Percentiles rank a stretch among this genome's conserved stretches.
Conservation (phyloP, 768 basidiomycete species). For the Mycena chlorophos region DNA sequence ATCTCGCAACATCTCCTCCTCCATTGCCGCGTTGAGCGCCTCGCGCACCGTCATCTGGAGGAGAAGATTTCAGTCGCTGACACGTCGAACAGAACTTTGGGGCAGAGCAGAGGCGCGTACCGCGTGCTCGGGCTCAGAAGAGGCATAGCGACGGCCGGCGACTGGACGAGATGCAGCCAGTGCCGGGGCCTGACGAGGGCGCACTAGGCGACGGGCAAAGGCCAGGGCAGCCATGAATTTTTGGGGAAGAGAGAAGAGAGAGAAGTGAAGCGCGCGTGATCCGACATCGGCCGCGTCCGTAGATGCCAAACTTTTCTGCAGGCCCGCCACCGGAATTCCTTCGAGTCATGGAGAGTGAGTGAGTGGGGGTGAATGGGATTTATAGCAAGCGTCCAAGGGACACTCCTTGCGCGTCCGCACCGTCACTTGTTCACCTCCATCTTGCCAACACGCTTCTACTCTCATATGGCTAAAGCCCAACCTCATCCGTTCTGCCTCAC, state of each 20-base stretch:
- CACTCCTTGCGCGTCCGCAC: constrained; percentile 5
- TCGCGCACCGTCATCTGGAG: constrained; percentile 98
- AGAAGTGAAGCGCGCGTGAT: constrained; percentile 19
- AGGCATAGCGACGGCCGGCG: constrained; percentile 61
- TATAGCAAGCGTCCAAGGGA: constrained; percentile 83
- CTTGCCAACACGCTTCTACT: no score
- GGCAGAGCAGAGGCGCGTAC: constrained; percentile 30
- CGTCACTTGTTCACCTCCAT: constrained; percentile 33
- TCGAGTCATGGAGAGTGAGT: no score
- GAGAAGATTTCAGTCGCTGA: not conserved
- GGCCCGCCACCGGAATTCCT: no score
- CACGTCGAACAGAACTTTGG: not conserved
- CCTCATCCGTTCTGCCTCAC: constrained; percentile 53
- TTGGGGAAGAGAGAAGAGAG: constrained; percentile 33
- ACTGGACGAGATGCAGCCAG: constrained; percentile 42
- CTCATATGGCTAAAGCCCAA: constrained; percentile 9
- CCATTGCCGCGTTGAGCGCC: constrained; percentile 96
- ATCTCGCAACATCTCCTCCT: constrained; percentile 98
- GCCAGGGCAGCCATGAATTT: constrained; percentile 59
- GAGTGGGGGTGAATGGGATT: no score
- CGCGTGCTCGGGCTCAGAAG: constrained; percentile 47
- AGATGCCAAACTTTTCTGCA: no score
- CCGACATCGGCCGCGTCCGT: not conserved
- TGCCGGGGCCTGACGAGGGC: constrained; percentile 48
- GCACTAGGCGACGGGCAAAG: constrained; percentile 60